Base-by-base conservation (phyloP, 257 asterid species). In the Datura wrightii region DNA sequence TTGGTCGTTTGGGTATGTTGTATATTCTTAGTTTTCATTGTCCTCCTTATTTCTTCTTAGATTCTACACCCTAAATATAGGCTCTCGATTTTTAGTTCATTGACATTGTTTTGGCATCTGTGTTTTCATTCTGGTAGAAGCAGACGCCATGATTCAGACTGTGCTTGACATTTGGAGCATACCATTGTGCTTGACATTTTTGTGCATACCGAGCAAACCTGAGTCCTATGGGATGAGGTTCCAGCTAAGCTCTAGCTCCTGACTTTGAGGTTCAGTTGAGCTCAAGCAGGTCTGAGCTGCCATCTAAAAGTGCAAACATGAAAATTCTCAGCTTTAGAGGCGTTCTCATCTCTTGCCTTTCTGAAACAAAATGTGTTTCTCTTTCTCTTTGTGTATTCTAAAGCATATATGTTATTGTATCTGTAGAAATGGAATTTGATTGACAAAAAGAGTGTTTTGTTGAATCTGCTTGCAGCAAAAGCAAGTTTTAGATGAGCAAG, bases 401-500 rank as follows among this genome's bases (percentile, higher is more conserved):
- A 52, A 78, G 82, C 82, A 74, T 78, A 53, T 52, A 42, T 5
- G 48, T 60, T 24, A 59, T 24, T 60, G 6, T 44, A 83, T 19
- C 39, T 66, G 19, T 36, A 31, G 67, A 67, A 83, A 36, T 67
- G 50, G 62, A 58, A 37, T 42, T 6, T 71, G 89, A n/a, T 83
- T 83, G 37, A 44, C 86, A 66, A 79, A 85, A 66, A 44, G 81
- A 70, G 82, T 54, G 82, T 65, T 83, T 67, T 67, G 10, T 74
- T 67, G 69, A 62, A 53, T 53, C 52, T 34, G 34, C 86, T 84
- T 86, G 89, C 93, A 96, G 99, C 84, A 89, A 82, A 94, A 93
- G 91, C 92, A 87, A 87, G 90, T 82, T 86, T 87, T 86, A 55
- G 91, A 86, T 63, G 91, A 80, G 86, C 92, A 79, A 62, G 66